Conservation (phyloP, 2,329 filamentous ascomycete species). For the Metarhizium robertsii region DNA sequence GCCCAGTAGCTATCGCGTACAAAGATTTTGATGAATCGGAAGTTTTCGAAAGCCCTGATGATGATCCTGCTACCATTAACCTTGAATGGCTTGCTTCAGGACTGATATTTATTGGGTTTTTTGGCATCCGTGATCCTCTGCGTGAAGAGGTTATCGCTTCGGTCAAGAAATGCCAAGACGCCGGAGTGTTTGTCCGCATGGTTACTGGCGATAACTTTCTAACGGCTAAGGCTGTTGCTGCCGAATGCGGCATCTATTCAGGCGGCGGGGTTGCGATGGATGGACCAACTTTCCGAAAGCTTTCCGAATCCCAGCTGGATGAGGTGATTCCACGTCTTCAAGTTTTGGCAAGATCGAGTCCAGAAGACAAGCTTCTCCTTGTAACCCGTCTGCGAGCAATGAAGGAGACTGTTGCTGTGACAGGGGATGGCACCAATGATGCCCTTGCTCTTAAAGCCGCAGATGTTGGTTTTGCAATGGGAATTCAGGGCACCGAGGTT, state of each 20-base stretch:
- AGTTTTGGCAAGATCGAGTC: constrained; percentile 59
- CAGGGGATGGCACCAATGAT: constrained; percentile 59
- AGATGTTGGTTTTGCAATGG: constrained; percentile 61
- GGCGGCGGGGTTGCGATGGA: constrained; percentile 60
- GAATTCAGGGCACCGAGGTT: constrained; percentile 56
- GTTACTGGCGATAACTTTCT: constrained; percentile 41
- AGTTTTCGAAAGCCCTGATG: constrained; percentile 39
- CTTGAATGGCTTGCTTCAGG: constrained; percentile 37
- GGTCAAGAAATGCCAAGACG: constrained; percentile 51
- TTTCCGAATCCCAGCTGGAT: constrained; percentile 36
- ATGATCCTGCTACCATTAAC: constrained; percentile 24
- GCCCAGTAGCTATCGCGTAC: constrained; percentile 68
- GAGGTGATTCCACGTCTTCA: constrained; percentile 52
- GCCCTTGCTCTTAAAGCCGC: constrained; percentile 56
- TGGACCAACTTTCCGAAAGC: constrained; percentile 45
- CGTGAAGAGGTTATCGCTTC: constrained; percentile 52
- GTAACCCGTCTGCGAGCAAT: constrained; percentile 56
- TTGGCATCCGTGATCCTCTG: constrained; percentile 62
- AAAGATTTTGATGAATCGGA: constrained; percentile 65
- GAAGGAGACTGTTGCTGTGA: constrained; percentile 58
- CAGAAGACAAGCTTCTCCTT: constrained; percentile 59
- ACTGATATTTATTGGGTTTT: constrained; percentile 32
- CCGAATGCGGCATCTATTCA: constrained; percentile 30
- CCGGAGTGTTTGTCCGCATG: constrained; percentile 59
- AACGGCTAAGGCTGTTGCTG: constrained; percentile 34